These are phyloP conservation scores for Phytomonas sp. DNA, from an alignment of 208 protist genomes.

Conservation along the genomic window DNA sequence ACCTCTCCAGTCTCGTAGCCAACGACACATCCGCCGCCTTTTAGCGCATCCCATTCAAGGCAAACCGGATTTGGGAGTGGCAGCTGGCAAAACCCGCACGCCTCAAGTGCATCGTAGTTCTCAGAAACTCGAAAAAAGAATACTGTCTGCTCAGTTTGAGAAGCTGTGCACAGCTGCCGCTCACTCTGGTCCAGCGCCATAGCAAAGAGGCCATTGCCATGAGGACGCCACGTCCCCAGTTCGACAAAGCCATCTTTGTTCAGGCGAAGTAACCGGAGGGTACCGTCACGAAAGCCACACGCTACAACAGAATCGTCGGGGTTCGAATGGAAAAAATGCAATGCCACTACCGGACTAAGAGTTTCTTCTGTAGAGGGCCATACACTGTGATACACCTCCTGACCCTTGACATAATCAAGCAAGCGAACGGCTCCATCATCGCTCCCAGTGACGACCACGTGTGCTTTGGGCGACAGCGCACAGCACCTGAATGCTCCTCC, in stretches of 20 bases:
- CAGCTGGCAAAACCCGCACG: conserved; percentile 75
- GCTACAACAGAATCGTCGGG: conserved; percentile 23
- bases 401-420: conserved; percentile 79
- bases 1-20: conserved; percentile 63
- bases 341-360: not conserved
- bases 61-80: conserved; percentile 42
- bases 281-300: conserved; percentile 82
- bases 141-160: conserved; percentile 59
- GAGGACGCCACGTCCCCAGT: conserved; percentile 54
- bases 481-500: conserved; percentile 81
- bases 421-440: conserved; percentile 89
- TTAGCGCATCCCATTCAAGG: conserved; percentile 55
- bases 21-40: conserved; percentile 45
- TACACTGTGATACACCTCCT: conserved; percentile 30
- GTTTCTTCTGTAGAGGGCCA: conserved; percentile 5
- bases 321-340: not conserved
- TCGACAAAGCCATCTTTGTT: conserved; percentile 15
- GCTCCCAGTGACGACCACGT: conserved; percentile 82
- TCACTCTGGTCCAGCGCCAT: conserved; percentile 56
- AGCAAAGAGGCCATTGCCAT: conserved; percentile 42
- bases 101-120: conserved; percentile 18
- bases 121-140: conserved; percentile 90
- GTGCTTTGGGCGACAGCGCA: conserved; percentile 63
- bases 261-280: conserved; percentile 59
- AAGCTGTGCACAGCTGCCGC: conserved; percentile 67